These are phyloP conservation scores for Trametes hirsuta DNA, from an alignment of 1,284 basidiomycete genomes.

Conservation along the genomic window DNA sequence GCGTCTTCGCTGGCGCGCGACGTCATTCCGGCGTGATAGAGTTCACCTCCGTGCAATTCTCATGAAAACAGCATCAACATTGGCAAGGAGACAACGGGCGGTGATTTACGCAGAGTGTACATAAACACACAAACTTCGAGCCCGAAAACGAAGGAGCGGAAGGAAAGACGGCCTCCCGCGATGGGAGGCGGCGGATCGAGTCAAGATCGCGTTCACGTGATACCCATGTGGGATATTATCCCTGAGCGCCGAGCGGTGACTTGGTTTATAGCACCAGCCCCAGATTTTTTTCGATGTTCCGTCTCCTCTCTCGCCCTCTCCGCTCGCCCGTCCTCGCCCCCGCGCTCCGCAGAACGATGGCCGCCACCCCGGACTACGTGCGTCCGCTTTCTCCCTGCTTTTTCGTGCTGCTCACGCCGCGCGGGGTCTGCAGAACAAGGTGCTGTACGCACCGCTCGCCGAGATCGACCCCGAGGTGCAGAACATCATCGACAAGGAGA, in stretches of 20 bases:
- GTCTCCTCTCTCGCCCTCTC: slow-evolving; percentile 32
- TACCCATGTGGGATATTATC: slow-evolving; percentile 12
- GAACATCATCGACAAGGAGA: slow-evolving; percentile 99
- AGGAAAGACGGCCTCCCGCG: neutral
- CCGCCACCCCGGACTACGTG: slow-evolving; percentile 59
- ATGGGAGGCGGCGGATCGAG: slow-evolving; percentile 8
- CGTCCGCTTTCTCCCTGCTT: slow-evolving; percentile 31
- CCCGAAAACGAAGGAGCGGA: no score
- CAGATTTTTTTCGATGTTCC: slow-evolving; percentile 32
- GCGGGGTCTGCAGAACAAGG: slow-evolving; percentile 72
- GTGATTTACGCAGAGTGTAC: no score
- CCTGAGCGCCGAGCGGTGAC: slow-evolving; percentile 10
- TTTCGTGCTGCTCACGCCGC: neutral
- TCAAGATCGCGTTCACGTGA: slow-evolving; percentile 24
- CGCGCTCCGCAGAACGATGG: slow-evolving; percentile 53
- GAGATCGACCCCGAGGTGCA: slow-evolving; percentile 95
- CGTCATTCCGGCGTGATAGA: no score
- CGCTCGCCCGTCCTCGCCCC: slow-evolving; percentile 22
- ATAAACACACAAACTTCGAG: no score
- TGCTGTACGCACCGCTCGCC: slow-evolving; percentile 85
- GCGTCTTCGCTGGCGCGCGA: no score
- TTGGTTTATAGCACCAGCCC: slow-evolving; percentile 28
- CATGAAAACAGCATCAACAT: no score
- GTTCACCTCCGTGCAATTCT: no score
- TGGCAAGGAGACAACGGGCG: no score